Percentiles rank a stretch among this genome's conserved stretches.
Evolutionary conservation across 1,139 yeast genomes (phyloP).

Genomic region (Pichia sp.): DNA sequence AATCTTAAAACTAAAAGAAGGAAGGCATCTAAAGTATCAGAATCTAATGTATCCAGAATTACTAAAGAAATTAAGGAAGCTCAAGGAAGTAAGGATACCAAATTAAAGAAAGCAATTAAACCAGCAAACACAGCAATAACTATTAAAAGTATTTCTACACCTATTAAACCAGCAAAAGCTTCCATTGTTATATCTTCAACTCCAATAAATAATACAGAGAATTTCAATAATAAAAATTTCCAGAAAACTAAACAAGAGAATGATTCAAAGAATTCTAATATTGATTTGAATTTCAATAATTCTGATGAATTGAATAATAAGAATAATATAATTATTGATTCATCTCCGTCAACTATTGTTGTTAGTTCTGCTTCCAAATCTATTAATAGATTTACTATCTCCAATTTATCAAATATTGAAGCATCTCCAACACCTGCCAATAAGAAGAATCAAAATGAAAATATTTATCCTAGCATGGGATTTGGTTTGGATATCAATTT

Average conservation of each 20-base stretch:
- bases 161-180: too few relatives aligned
- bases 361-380: conserved; percentile 12
- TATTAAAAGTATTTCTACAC: too few relatives aligned
- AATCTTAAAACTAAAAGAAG: conserved; percentile 3
- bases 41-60: neutral
- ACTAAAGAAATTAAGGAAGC: neutral
- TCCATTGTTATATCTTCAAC: too few relatives aligned
- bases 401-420: conserved; percentile 4
- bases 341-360: conserved; percentile 17
- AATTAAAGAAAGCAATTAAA: neutral
- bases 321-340: conserved; percentile 7
- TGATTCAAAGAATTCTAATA: neutral
- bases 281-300: conserved; percentile 1
- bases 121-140: neutral
- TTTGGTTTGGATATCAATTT: neutral
- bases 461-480: conserved; percentile 1
- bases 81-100: neutral
- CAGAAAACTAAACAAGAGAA: neutral
- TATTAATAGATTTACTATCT: neutral
- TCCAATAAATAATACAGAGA: too few relatives aligned
- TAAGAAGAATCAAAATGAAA: conserved; percentile 2
- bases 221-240: neutral
- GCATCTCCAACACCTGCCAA: conserved; percentile 16
- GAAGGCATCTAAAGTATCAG: neutral
- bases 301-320: neutral